A percentile compares a stretch with the other conserved stretches of the same genome.
These are phyloP conservation scores for Xerocomus spinulosus DNA, from an alignment of 768 basidiomycete species.

Conservation along the genomic window DNA sequence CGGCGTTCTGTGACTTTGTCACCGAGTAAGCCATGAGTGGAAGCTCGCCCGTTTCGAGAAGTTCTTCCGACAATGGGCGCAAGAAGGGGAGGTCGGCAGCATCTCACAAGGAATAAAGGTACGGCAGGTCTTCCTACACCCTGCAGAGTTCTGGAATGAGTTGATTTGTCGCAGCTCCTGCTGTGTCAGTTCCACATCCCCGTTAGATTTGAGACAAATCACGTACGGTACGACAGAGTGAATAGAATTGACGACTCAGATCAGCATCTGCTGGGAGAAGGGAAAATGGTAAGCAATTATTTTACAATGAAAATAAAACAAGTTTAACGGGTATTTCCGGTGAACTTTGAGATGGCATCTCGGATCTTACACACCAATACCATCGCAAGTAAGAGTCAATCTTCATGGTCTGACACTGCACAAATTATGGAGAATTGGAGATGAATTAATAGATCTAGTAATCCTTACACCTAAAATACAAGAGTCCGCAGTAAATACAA, in stretches of 20 bases:
- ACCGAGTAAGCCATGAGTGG: neutral
- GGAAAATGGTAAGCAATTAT: neutral
- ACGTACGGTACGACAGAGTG: neutral
- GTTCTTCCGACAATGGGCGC: neutral
- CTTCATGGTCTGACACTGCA: too few species aligned
- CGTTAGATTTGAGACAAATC: neutral
- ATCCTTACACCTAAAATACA: conserved; percentile 33
- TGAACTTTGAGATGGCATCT: too few species aligned
- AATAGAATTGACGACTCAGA: too few species aligned
- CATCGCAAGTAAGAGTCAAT: too few species aligned
- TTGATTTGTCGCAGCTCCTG: neutral
- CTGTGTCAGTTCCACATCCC: neutral
- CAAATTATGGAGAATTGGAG: neutral
- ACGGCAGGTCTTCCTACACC: neutral
- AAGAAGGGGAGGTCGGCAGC: neutral
- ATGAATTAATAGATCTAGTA: conserved; percentile 29
- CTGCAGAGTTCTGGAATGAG: neutral
- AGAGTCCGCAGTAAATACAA: conserved; percentile 17
- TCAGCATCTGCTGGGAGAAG: neutral
- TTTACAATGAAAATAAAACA: neutral
- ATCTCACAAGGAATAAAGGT: neutral
- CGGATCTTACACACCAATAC: too few species aligned
- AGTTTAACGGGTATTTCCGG: too few species aligned
- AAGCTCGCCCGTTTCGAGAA: neutral
- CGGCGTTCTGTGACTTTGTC: conserved; percentile 1